These are phyloP conservation scores for Ophiorrhiza pumila DNA, from an alignment of 257 asterid species.

Conservation along the genomic window DNA sequence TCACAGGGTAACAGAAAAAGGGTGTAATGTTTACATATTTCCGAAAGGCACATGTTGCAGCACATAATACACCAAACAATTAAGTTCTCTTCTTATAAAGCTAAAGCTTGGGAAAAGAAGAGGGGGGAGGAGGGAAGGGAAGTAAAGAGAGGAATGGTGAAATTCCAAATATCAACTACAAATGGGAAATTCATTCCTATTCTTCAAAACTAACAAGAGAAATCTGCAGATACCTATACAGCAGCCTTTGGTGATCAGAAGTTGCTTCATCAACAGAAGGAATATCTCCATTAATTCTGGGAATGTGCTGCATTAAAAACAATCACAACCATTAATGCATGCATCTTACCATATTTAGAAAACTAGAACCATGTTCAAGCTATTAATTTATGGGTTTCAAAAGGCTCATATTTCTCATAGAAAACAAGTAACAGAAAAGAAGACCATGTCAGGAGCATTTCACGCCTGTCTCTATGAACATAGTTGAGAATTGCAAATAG, in stretches of 20 bases:
- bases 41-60: neutral
- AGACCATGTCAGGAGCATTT: neutral
- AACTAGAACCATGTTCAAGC: neutral
- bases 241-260: conserved; percentile 96
- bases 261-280: conserved; percentile 93
- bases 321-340: conserved; percentile 12
- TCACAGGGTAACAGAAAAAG: neutral
- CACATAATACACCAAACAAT: neutral
- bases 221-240: conserved; percentile 58
- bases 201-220: conserved; percentile 21
- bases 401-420: neutral
- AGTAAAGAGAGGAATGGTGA: too few species aligned
- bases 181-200: neutral
- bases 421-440: neutral
- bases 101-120: too few species aligned
- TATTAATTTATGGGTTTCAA: neutral
- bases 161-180: neutral
- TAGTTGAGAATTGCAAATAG: neutral
- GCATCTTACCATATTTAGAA: neutral
- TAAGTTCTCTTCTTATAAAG: neutral
- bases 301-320: conserved; percentile 72
- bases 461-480: conserved; percentile 4
- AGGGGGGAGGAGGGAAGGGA: too few species aligned
- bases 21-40: too few species aligned
- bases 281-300: conserved; percentile 88